phyloP scores from a whole-genome alignment of 2,329 filamentous ascomycete species.

The Trichoderma sp. region DNA sequence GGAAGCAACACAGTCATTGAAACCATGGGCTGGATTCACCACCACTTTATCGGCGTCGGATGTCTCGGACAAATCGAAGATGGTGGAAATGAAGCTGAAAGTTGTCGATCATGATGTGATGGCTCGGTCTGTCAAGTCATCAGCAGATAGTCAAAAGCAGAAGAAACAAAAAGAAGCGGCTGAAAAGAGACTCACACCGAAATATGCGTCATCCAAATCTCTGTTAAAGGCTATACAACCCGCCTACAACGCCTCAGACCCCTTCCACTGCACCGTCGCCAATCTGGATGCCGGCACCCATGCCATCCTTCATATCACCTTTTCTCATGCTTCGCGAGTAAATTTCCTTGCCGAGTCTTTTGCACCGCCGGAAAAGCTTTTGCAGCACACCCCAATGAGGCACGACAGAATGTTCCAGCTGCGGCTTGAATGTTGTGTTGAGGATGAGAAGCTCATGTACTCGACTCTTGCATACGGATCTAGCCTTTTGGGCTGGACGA shows the following conservation, averaged over 20 bases:
- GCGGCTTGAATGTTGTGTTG: neutral
- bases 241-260: neutral
- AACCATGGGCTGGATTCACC: neutral
- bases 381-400: neutral
- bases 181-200: neutral
- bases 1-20: neutral
- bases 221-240: neutral
- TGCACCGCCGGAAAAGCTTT: neutral
- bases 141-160: neutral
- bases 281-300: neutral
- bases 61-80: neutral
- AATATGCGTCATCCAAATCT: neutral
- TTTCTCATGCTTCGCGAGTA: slow-evolving; percentile 2
- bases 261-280: neutral
- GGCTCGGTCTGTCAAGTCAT: neutral
- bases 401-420: slow-evolving; percentile 8
- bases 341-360: slow-evolving; percentile 13
- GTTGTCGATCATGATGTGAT: neutral
- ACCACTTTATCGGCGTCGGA: neutral
- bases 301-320: neutral
- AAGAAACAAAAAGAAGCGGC: neutral
- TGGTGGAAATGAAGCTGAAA: neutral
- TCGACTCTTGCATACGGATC: slow-evolving; percentile 11
- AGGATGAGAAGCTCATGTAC: slow-evolving; percentile 9
- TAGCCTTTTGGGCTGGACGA: slow-evolving; percentile 1